Evolutionary conservation across 331 rosid species (phyloP), one percentile per base, ranked within the genome.

Genomic region (Malus hybrid): DNA sequence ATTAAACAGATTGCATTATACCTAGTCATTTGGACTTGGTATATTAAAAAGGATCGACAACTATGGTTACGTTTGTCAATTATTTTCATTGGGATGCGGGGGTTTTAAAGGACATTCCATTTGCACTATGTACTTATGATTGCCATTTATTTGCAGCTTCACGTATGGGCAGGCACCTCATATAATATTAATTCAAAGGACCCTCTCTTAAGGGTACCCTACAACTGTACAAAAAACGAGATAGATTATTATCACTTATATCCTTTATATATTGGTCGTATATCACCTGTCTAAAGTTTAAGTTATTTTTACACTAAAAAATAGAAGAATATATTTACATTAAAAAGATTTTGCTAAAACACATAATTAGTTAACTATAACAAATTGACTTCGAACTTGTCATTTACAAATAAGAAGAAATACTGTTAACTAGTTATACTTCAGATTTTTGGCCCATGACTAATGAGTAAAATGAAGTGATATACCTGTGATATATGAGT

Each of bases 51-150:
- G 33, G 34, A 13, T 12, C 30, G 68, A 72, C 71, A 65, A 24
- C 71, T 19, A 52, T 5, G 19, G 70, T 50, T 66, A 63, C 33
- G 81, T 72, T 70, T 48, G 46, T 72, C 85, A 80, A 82, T 82
- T 74, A 50, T 77, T 73, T 39, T 60, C 57, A 16, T 18, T 46
- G 67, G 28, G 83, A 82, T 82, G 80, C 69, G 78, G 66, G 71
- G 26, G 56, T 52, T 57, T 70, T 10, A 20, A 78, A 80, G 82
- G 48, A 83, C 83, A 77, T 75, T 86, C 81, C 77, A 55, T 83
- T 80, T 82, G 73, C 79, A 61, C 62, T 74, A 63, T 70, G 71
- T 63, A 79, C 81, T 79, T 71, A 44, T 85, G 70, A 50, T 50
- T 50, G 20, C 56, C 70, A 82, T 70, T 24, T 12, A 77, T 15